phyloP scores from a whole-genome alignment of 305 asterid species.

The Lippia alba region DNA sequence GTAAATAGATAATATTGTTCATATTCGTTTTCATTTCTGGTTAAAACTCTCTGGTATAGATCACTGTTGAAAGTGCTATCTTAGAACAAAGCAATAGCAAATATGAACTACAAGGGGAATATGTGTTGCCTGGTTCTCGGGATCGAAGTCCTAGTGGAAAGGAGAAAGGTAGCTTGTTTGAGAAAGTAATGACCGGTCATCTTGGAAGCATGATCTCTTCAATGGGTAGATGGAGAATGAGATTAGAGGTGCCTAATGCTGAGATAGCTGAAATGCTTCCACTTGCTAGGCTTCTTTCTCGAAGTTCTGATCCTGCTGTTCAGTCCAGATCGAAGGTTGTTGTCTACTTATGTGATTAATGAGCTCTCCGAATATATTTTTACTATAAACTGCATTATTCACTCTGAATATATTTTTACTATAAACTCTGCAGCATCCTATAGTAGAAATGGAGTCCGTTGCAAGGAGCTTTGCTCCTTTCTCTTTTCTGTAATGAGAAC shows the following conservation, averaged over 20 bases:
- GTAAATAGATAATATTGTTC: constrained; percentile 22
- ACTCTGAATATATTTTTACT: constrained; percentile 6
- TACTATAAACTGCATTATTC: constrained; percentile 8
- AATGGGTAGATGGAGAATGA: constrained; percentile 99
- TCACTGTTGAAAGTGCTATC: constrained; percentile 88
- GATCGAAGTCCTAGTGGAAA: constrained; percentile 84
- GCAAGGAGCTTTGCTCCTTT: constrained; percentile 28
- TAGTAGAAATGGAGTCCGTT: background rate
- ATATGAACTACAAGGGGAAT: constrained; percentile 98
- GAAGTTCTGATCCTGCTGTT: constrained; percentile 99
- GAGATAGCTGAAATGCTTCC: constrained; percentile 99
- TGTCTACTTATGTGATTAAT: constrained; percentile 30
- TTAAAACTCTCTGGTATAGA: constrained; percentile 53
- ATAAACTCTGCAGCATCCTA: constrained; percentile 15
- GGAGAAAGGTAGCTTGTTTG: constrained; percentile 89
- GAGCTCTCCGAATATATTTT: constrained; percentile 24
- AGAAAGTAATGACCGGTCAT: constrained; percentile 95
- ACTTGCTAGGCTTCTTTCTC: constrained; percentile 96
- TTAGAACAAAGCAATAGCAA: constrained; percentile 97
- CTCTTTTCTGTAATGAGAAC: constrained; percentile 1
- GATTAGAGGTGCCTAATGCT: constrained; percentile 98
- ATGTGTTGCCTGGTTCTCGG: constrained; percentile 97
- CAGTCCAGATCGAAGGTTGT: constrained; percentile 95
- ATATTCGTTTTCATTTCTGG: constrained; percentile 36
- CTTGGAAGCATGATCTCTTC: constrained; percentile 95